A percentile compares a stretch with the other conserved stretches of the same genome.
Evolutionary conservation across 768 basidiomycete genomes (phyloP).

Genomic region (Suillus subluteus): DNA sequence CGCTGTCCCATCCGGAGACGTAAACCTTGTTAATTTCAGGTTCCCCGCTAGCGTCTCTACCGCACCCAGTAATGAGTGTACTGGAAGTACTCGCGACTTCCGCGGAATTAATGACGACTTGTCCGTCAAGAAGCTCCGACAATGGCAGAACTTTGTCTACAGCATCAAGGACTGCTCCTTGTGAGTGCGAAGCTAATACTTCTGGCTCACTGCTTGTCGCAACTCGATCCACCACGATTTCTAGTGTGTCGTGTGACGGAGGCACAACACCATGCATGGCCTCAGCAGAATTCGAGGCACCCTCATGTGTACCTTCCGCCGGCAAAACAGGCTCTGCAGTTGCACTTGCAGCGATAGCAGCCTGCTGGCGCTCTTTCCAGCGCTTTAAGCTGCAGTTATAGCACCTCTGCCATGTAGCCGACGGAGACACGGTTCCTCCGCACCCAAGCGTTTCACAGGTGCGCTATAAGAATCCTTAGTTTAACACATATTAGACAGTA

Average conservation of each 20-base stretch:
- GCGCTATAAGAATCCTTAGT: conserved; percentile 16
- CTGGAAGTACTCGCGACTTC: background rate
- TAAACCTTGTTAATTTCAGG: background rate
- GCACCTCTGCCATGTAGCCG: conserved; percentile 21
- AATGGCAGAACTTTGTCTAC: background rate
- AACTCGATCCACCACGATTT: background rate
- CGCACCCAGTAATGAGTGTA: background rate
- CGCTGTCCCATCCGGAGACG: conserved; percentile 28
- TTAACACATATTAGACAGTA: background rate
- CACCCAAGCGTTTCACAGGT: conserved; percentile 22
- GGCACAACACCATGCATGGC: background rate
- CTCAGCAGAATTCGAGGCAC: conserved; percentile 11
- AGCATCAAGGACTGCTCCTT: background rate
- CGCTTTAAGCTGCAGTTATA: conserved; percentile 20
- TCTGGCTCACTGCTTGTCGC: background rate
- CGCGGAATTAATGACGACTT: background rate
- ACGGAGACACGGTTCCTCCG: conserved; percentile 14
- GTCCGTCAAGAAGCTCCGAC: conserved; percentile 1
- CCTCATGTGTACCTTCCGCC: background rate
- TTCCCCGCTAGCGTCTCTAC: background rate
- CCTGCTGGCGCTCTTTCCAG: conserved; percentile 23
- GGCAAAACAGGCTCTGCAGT: background rate
- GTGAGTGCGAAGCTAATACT: background rate
- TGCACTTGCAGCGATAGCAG: background rate
- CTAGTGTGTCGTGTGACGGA: background rate